phyloP scores from a whole-genome alignment of 2,329 filamentous ascomycete genomes.

The Xylariomycetidae sp. region DNA sequence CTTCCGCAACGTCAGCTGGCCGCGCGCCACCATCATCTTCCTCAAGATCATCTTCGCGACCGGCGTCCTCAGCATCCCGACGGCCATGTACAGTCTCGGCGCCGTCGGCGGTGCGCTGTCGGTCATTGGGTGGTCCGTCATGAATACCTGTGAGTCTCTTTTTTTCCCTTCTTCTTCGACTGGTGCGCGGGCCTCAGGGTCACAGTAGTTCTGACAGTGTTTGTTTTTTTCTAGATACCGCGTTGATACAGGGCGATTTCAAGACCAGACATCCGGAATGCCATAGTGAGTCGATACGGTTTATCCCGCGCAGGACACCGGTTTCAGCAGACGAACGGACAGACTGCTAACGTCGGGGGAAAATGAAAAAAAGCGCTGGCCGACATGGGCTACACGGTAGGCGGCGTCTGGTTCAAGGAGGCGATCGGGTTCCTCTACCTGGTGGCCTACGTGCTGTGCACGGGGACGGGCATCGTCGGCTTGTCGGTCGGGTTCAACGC shows the following conservation, averaged over 20 bases:
- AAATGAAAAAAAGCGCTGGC: constrained; percentile 5
- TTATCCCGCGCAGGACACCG: neutral
- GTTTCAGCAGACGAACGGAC: too few species aligned
- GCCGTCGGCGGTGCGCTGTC: constrained; percentile 18
- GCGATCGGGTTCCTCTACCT: constrained; percentile 52
- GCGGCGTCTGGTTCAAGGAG: constrained; percentile 47
- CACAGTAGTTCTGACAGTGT: neutral
- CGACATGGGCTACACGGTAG: constrained; percentile 37
- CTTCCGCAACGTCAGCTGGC: constrained; percentile 50
- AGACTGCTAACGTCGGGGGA: neutral
- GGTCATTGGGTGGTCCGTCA: constrained; percentile 16
- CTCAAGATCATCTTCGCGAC: constrained; percentile 36
- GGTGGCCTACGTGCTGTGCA: constrained; percentile 52
- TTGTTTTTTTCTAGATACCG: constrained; percentile 8
- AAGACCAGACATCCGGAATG: constrained; percentile 17
- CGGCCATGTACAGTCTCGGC: constrained; percentile 19
- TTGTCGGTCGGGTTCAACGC: constrained; percentile 57
- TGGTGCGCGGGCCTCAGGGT: neutral
- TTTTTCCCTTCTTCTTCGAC: neutral
- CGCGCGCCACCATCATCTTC: constrained; percentile 46
- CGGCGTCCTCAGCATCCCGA: constrained; percentile 15
- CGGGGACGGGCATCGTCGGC: constrained; percentile 54
- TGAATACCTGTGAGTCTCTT: constrained; percentile 17
- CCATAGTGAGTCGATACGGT: constrained; percentile 8
- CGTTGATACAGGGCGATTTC: constrained; percentile 19